Percentiles rank a stretch among this genome's conserved stretches.
These are phyloP conservation scores for Volutella citrinella DNA, from an alignment of 2,329 filamentous ascomycete genomes.

Conservation along the genomic window DNA sequence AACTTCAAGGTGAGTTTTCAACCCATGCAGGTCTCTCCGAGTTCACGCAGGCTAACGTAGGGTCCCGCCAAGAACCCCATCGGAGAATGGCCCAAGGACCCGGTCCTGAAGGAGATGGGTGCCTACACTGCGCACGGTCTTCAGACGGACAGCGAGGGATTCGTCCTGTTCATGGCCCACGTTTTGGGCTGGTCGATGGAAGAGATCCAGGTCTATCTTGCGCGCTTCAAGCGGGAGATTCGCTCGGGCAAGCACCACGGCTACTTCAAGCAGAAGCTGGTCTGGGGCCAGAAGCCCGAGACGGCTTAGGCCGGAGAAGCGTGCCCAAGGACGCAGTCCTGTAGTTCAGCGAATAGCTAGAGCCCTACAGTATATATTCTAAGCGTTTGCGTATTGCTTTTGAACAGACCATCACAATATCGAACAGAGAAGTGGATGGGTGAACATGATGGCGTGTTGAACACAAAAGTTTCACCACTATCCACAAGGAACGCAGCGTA, in stretches of 20 bases:
- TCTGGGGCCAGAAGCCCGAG: conserved; percentile 2
- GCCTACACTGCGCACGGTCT: conserved; percentile 30
- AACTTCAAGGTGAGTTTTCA: conserved; percentile 13
- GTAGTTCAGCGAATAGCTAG: too few species aligned
- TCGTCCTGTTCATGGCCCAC: conserved; percentile 19
- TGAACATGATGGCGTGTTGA: too few species aligned
- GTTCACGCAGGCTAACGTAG: neutral
- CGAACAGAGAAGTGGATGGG: too few species aligned
- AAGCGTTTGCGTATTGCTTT: too few species aligned
- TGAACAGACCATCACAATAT: too few species aligned
- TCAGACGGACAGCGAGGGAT: conserved; percentile 35
- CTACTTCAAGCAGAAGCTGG: conserved; percentile 2
- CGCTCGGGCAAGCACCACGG: neutral
- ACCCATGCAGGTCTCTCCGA: neutral
- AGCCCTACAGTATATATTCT: too few species aligned
- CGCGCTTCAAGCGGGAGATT: neutral
- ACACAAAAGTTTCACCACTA: too few species aligned
- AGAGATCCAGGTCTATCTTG: conserved; percentile 1
- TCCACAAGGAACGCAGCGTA: too few species aligned
- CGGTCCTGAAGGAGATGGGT: conserved; percentile 16
- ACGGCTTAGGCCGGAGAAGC: neutral
- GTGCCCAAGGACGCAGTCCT: too few species aligned
- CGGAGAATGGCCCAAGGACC: conserved; percentile 16
- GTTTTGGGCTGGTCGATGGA: conserved; percentile 4
- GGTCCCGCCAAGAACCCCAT: conserved; percentile 17